Base-by-base conservation (phyloP, 2,329 filamentous ascomycete genomes). In the Botrytis byssoidea region DNA sequence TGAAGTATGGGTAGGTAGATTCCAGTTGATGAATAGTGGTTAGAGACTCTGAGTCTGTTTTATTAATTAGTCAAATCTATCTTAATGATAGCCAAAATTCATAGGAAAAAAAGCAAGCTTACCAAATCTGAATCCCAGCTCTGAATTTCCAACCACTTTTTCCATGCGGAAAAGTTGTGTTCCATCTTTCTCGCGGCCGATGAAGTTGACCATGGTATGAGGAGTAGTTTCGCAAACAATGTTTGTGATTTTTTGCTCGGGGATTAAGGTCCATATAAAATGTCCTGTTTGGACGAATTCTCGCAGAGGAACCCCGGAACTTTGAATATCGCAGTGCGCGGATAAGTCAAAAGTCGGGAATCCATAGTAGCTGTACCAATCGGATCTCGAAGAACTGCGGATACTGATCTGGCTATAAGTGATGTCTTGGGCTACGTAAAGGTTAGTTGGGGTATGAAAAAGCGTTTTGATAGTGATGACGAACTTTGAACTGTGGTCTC, bases 241-340 rank as follows among this genome's bases (percentile, higher is more conserved):
- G 3, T 69, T 69, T 25, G 66, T 69, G 48, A 57, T 69, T 69
- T 69, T 69, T 44, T 69, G 66, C n/a, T 69, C 66, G n/a, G 66
- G 66, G 20, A 69, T 69, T 5, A 69, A 18, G 16, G 66, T 29
- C 66, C 66, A 69, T 51, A 48, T 69, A 20, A 69, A 69, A 37
- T 59, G 66, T 9, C 66, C 66, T 32, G 37, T 69, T 32, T 69
- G 66, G 10, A 69, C 48, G 0, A 69, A 69, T 32, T 69, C 66
- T 42, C 66, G 48, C n/a, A 69, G 66, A n/a, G 66, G 66, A 6
- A 69, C 37, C 16, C 66, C 48, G 2, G 66, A 69, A 12, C 66
- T 57, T 42, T 69, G 48, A 9, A 69, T 69, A 59, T 69, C 35
- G 66, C 66, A 69, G 48, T 69, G 66, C 6, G 66, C 35, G 6